Percentiles rank a stretch among this genome's conserved stretches.
phyloP scores from a whole-genome alignment of 2,329 filamentous ascomycete genomes.

The Pseudogymnoascus verrucosus region DNA sequence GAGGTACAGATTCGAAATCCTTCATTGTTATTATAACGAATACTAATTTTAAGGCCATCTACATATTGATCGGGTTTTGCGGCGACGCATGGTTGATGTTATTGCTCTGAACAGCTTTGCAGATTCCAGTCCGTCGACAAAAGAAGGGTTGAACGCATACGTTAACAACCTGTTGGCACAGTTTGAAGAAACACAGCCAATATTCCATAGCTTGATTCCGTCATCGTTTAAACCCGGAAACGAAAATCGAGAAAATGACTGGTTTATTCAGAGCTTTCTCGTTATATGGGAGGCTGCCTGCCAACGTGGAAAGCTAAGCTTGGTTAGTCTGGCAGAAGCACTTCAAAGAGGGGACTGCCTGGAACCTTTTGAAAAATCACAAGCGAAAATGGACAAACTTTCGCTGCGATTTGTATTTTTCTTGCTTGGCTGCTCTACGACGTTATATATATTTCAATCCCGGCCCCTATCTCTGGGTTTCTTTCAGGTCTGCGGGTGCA shows the following conservation, averaged over 20 bases:
- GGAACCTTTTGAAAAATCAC: background rate
- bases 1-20: background rate
- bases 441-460: background rate
- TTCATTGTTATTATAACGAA: background rate
- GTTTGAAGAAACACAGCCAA: background rate
- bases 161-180: background rate
- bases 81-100: background rate
- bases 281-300: background rate
- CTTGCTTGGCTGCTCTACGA: background rate
- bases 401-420: background rate
- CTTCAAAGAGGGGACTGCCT: background rate
- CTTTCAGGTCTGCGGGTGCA: background rate
- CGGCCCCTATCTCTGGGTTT: background rate
- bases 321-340: background rate
- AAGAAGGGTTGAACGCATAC: background rate
- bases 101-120: background rate
- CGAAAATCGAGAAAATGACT: background rate
- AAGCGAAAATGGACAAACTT: background rate
- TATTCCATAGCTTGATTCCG: background rate
- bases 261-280: background rate
- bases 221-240: background rate
- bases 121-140: background rate
- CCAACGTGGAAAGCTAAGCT: background rate
- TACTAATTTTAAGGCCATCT: background rate
- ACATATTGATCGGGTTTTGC: background rate